Conservation (phyloP, 2,329 filamentous ascomycete species). For the Chaetomium sp. region DNA sequence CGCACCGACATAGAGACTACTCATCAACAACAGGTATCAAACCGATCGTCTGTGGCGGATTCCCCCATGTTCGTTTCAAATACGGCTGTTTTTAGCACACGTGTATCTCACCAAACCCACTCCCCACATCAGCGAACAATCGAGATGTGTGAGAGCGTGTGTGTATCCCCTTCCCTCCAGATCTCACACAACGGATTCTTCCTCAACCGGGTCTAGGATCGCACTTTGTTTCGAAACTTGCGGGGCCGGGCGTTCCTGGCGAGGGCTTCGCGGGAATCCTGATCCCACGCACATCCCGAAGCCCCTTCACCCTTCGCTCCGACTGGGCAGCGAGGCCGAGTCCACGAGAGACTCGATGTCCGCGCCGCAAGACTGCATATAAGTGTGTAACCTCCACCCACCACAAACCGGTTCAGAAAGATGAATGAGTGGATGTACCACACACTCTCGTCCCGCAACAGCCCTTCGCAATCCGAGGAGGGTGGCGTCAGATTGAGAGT, state of each 20-base stretch:
- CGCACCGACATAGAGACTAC: not conserved
- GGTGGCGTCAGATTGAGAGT: slow-evolving; percentile 6
- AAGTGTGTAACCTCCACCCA: slow-evolving; percentile 7
- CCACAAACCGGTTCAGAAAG: not conserved
- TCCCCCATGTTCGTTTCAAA: slow-evolving; percentile 4
- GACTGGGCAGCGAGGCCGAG: not conserved
- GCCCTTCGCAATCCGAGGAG: not conserved
- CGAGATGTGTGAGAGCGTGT: no score
- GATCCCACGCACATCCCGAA: not conserved
- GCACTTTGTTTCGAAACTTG: slow-evolving; percentile 17
- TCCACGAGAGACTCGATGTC: not conserved
- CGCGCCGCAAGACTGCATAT: slow-evolving; percentile 5
- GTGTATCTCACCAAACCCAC: no score
- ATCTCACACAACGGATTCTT: slow-evolving; percentile 7
- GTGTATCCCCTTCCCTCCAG: no score
- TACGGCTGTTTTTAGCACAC: slow-evolving; percentile 16
- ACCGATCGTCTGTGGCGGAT: no score
- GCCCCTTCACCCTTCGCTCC: not conserved
- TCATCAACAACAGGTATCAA: not conserved
- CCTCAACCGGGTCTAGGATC: not conserved
- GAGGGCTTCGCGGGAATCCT: not conserved
- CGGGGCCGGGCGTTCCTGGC: slow-evolving; percentile 7
- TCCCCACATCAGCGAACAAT: no score
- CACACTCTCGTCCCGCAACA: not conserved
- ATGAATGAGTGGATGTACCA: slow-evolving; percentile 10